These are phyloP conservation scores for Komagataea norvegica DNA, from an alignment of 1,139 yeast species.

Conservation along the genomic window DNA sequence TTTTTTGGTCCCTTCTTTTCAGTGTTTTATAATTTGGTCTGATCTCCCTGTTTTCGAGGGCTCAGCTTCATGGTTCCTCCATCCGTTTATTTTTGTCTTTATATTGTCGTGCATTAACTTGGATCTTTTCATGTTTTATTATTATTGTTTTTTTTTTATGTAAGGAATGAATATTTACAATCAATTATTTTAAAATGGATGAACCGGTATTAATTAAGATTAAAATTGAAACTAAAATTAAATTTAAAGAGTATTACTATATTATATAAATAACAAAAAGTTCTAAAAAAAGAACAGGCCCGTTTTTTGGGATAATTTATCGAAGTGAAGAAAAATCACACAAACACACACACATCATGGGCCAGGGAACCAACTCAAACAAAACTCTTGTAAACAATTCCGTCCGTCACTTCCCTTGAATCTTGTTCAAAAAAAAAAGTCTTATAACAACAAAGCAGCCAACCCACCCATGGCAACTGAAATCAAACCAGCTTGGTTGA, in stretches of 20 bases:
- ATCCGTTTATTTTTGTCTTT: too few species aligned
- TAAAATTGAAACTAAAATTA: too few species aligned
- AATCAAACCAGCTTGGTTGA: constrained; percentile 14
- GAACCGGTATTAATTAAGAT: too few species aligned
- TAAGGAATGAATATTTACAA: neutral
- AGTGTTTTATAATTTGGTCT: neutral
- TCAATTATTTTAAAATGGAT: neutral
- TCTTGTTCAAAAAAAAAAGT: neutral
- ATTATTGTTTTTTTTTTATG: neutral
- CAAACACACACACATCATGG: too few species aligned
- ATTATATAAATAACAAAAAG: too few species aligned
- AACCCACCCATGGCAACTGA: constrained; percentile 21
- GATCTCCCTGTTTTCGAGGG: neutral
- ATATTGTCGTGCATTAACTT: neutral
- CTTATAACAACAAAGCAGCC: constrained; percentile 20
- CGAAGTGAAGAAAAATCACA: too few species aligned
- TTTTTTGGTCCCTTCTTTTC: neutral
- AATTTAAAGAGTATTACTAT: too few species aligned
- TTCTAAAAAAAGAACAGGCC: too few species aligned
- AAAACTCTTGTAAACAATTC: neutral
- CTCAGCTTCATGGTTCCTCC: too few species aligned
- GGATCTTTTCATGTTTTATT: neutral
- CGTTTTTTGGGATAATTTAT: too few species aligned
- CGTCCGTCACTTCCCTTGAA: neutral
- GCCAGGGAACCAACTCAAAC: neutral